Evolutionary conservation across 306 rosid species (phyloP).

Genomic region (Acacia melanoxylon): DNA sequence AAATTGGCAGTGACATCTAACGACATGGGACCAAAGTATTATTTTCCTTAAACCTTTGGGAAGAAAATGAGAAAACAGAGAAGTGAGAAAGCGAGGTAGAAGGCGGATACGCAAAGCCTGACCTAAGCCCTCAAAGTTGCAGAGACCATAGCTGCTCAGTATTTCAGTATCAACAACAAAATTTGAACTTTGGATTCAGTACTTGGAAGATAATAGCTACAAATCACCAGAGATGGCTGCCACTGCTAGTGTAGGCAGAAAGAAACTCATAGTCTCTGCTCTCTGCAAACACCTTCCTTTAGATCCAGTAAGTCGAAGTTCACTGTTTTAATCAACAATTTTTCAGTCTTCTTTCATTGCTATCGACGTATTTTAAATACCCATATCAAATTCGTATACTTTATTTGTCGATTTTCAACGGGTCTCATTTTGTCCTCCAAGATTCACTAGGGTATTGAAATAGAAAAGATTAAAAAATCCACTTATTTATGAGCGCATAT

Average conservation of each 20-base stretch:
- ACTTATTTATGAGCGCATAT: too few relatives aligned
- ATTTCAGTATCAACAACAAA: not conserved
- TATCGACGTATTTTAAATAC: not conserved
- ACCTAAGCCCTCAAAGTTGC: constrained; percentile 35
- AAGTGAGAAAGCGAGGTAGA: constrained; percentile 2
- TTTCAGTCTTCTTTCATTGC: not conserved
- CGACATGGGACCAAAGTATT: not conserved
- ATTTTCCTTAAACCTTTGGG: not conserved
- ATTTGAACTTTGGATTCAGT: not conserved
- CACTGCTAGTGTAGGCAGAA: constrained; percentile 42
- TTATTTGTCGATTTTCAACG: not conserved
- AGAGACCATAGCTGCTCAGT: not conserved
- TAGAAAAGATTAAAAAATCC: not conserved
- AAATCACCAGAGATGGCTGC: constrained; percentile 51
- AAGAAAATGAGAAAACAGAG: not conserved
- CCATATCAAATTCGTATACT: not conserved
- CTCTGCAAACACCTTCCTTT: constrained; percentile 57
- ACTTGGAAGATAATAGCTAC: constrained; percentile 5
- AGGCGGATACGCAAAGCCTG: not conserved
- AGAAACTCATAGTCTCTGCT: constrained; percentile 51
- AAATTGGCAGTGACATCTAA: too few relatives aligned
- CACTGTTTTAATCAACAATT: constrained; percentile 4
- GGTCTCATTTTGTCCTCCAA: not conserved
- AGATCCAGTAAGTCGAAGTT: constrained; percentile 59
- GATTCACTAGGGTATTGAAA: not conserved